These are phyloP conservation scores for Centella asiatica DNA, from an alignment of 129 eudicot genomes.

Conservation along the genomic window DNA sequence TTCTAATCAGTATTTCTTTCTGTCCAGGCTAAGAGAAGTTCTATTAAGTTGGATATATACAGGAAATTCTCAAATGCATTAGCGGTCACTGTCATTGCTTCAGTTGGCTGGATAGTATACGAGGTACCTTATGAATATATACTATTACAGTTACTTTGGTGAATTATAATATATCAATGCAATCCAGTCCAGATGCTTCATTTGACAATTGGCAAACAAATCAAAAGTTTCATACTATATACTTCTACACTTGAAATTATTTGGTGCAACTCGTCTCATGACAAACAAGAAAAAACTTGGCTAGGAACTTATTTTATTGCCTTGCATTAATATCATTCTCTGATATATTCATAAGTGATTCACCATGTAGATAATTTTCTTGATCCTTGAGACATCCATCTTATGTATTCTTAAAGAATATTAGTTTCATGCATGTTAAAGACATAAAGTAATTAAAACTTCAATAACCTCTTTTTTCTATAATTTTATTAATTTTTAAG, in stretches of 20 bases:
- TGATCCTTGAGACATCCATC: background rate
- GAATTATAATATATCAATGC: conserved; percentile 1
- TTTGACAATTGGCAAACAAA: background rate
- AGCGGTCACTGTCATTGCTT: conserved; percentile 62
- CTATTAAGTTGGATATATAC: conserved; percentile 87
- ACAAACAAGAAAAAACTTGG: background rate
- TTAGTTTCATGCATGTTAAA: too few species aligned
- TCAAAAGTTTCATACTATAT: background rate
- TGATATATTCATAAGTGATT: background rate
- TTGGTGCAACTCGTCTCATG: background rate
- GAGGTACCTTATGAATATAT: conserved; percentile 50
- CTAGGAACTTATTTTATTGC: too few species aligned
- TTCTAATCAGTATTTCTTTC: conserved; percentile 16
- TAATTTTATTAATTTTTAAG: background rate
- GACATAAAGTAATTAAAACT: background rate
- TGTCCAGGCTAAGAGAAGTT: conserved; percentile 81
- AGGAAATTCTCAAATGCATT: conserved; percentile 95
- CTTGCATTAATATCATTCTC: background rate
- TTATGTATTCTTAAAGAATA: background rate
- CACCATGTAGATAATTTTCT: too few species aligned
- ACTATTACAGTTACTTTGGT: background rate
- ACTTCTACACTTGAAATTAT: background rate
- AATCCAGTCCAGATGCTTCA: background rate
- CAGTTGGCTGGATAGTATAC: conserved; percentile 89
- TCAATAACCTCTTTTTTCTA: background rate